phyloP scores from a whole-genome alignment of 768 basidiomycete species.

The Termitomyces sp. region DNA sequence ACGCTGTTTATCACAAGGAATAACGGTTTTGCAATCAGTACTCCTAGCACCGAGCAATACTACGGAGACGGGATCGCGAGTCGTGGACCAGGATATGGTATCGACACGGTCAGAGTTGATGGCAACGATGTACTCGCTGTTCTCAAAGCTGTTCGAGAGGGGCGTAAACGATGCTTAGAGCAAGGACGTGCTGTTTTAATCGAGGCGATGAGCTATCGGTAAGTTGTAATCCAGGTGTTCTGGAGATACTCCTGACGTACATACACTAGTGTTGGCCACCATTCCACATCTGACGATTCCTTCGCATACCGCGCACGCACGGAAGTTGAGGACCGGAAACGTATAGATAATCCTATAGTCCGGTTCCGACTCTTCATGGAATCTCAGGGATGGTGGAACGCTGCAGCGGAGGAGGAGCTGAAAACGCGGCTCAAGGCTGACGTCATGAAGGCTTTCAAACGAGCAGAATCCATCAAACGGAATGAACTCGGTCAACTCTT shows the following conservation, averaged over 20 bases:
- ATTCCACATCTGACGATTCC: constrained; percentile 93
- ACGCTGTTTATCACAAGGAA: constrained; percentile 72
- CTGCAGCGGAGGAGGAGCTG: constrained; percentile 64
- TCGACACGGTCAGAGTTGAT: constrained; percentile 89
- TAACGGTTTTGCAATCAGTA: constrained; percentile 95
- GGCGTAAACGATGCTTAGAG: constrained; percentile 63
- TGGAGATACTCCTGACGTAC: not conserved
- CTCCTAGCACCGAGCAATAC: constrained; percentile 84
- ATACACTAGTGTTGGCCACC: constrained; percentile 72
- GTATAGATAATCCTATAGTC: constrained; percentile 83
- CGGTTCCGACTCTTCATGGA: constrained; percentile 87
- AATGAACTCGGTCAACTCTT: constrained; percentile 77
- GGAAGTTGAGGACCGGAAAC: constrained; percentile 89
- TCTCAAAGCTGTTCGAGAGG: constrained; percentile 65
- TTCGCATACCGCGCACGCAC: constrained; percentile 87
- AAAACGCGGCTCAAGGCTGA: constrained; percentile 64
- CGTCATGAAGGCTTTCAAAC: constrained; percentile 74
- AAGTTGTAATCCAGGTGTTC: constrained; percentile 12
- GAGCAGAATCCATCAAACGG: constrained; percentile 65
- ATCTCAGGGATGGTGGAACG: constrained; percentile 79
- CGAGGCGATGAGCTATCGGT: constrained; percentile 91
- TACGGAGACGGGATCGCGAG: constrained; percentile 91
- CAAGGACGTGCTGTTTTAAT: constrained; percentile 78
- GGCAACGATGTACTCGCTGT: constrained; percentile 92
- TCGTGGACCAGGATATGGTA: constrained; percentile 87